A percentile compares a stretch with the other conserved stretches of the same genome.
phyloP scores from a whole-genome alignment of 345 rosid species.

The Garcia nutans region DNA sequence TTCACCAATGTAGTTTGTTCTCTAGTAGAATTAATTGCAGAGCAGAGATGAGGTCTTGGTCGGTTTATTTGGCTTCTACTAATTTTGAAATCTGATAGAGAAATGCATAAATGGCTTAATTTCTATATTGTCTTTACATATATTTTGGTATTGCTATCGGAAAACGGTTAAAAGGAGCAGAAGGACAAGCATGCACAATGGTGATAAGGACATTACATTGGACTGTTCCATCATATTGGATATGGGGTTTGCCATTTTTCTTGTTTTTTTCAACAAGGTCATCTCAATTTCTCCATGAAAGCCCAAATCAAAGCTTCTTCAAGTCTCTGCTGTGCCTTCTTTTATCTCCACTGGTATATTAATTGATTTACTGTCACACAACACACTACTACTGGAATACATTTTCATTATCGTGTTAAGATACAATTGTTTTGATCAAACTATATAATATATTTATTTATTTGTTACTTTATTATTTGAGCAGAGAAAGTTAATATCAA shows the following conservation, averaged over 20 bases:
- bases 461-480: neutral
- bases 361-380: too few relatives aligned
- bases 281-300: conserved; percentile 55
- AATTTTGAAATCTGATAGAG: too few relatives aligned
- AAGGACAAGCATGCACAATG: conserved; percentile 60
- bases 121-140: neutral
- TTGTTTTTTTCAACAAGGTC: conserved; percentile 62
- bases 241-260: conserved; percentile 72
- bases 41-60: neutral
- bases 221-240: conserved; percentile 57
- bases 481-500: conserved; percentile 48
- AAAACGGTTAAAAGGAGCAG: conserved; percentile 29
- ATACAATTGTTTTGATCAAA: too few relatives aligned
- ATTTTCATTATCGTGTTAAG: too few relatives aligned
- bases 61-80: neutral
- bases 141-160: neutral
- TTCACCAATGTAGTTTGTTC: neutral
- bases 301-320: conserved; percentile 43
- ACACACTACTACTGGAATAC: too few relatives aligned
- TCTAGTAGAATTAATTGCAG: neutral
- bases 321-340: conserved; percentile 41
- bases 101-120: too few relatives aligned
- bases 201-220: conserved; percentile 61
- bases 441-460: neutral
- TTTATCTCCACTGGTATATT: conserved; percentile 47